Base-by-base conservation (phyloP, 805 yeast genomes). In the Grigorovia yakushimaensis region DNA sequence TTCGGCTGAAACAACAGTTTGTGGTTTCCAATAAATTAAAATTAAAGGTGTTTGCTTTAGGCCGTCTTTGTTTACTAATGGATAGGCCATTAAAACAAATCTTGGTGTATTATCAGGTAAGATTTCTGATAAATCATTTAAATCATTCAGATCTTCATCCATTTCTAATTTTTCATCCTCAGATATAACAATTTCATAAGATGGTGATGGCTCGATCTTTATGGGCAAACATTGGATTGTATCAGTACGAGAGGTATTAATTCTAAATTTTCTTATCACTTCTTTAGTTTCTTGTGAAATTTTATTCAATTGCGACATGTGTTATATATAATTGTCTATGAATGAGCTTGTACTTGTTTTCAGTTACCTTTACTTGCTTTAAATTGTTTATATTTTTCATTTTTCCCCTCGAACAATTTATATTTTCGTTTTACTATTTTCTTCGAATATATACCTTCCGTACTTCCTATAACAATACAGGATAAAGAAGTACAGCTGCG, bases 11-110 rank as follows among this genome's bases (percentile, higher is more conserved):
- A 64, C 68, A n/a, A 87, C 73, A 0, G 95, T 87, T 22, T 82
- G 82, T 3, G 97, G 97, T 50, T 86, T 76, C 81, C 89, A 89
- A 64, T 88, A 89, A n/a, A 89, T 56, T 61, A 89, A 64, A 1
- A 88, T 86, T 51, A 84, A 73, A 3, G 96, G 96, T 9, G 78
- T 73, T 42, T 79, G 74, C 57, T 76, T 73, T 47, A 94, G 72
- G 0, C 95, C 95, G 56, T 88, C 96, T 30, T 69, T 61, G 8
- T 76, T 64, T 21, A 76, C 77, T 56, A 81, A 65, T 6, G 96
- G 96, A 57, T 87, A 82, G 11, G 94, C 85, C 48, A 88, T 64
- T 5, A 88, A 72, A 6, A 88, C 68, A 59, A 73, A 88, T 49
- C 96, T 68, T 13, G 96, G 95, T 11, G 81, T 66, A 57, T 81